Evolutionary conservation across 345 rosid species (phyloP).

Genomic region (Salix brachista): DNA sequence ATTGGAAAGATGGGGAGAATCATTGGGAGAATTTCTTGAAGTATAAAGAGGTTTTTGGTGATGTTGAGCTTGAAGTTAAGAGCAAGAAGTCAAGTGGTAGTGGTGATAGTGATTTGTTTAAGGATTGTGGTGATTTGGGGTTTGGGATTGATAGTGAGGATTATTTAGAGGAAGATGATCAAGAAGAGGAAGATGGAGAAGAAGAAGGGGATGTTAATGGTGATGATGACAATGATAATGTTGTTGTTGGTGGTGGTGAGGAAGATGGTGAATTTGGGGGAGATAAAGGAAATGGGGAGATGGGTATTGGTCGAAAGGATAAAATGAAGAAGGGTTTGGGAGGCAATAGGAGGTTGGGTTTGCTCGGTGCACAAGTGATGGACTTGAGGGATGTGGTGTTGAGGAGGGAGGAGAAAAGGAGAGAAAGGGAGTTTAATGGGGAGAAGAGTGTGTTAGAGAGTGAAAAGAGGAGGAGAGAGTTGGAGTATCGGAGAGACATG

Average conservation of each 20-base stretch:
- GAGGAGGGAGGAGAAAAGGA: constrained; percentile 59
- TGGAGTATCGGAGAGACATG: constrained; percentile 37
- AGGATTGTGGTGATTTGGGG: constrained; percentile 39
- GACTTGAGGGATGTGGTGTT: constrained; percentile 46
- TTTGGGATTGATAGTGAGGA: constrained; percentile 51
- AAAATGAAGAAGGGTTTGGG: constrained; percentile 33
- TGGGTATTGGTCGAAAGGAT: constrained; percentile 20
- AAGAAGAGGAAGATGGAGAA: constrained; percentile 35
- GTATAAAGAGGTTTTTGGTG: constrained; percentile 76
- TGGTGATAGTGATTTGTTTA: constrained; percentile 35
- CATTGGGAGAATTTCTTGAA: constrained; percentile 75
- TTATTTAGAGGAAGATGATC: constrained; percentile 52
- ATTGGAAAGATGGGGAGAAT: constrained; percentile 69
- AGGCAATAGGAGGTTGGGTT: constrained; percentile 38
- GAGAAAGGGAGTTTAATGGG: constrained; percentile 46
- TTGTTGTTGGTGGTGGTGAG: constrained; percentile 11
- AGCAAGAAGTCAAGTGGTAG: constrained; percentile 37
- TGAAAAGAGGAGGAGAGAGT: constrained; percentile 41
- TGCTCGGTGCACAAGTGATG: constrained; percentile 45
- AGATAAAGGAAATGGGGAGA: constrained; percentile 27
- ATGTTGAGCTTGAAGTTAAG: constrained; percentile 62
- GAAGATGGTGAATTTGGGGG: constrained; percentile 37
- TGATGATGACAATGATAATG: constrained; percentile 13
- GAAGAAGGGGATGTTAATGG: constrained; percentile 23
- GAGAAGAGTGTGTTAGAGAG: constrained; percentile 39